Evolutionary conservation across 1,284 basidiomycete species (phyloP), one percentile per base, ranked within the genome.

Genomic region (Porodaedalea pini): DNA sequence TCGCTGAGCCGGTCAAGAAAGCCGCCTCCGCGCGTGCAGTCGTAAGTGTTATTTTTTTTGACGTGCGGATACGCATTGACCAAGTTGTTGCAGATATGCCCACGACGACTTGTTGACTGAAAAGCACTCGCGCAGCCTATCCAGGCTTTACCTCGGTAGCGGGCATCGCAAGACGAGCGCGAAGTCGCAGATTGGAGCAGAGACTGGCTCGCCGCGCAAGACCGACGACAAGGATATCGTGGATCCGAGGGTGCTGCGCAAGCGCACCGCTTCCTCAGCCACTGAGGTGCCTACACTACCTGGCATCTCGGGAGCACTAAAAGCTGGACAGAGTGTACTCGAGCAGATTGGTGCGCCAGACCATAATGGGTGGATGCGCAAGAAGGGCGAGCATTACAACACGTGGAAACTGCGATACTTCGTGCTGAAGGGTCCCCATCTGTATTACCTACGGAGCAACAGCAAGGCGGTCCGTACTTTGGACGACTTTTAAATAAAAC

Each of bases 391-490:
- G 56, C 79, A 88, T 59, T 98, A 98, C 73, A 94, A 92, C 67
- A 81, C 81, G 13, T 99, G 96, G 97, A 98, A 98, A 75, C 70
- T 81, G 65, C 79, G 96, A 48, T 99, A 92, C 74, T 92, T 97
- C 64, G 85, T 97, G n/a, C 82, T 99, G 68, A 97, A 98, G 73
- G 96, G 93, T 0, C 80, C 86, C 0, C 88, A 96, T 74, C 66
- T 98, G 54, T 98, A 98, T 69, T 90, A 87, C 67, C 70, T 97
- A 68, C 83, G 83, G 72, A 90, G 83, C 64, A 79, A 82, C 66
- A 88, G 69, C 69, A 77, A 82, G 66, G 66, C 79, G 68, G 92
- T 92, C 63, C 63, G 89, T 78, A 21, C 21, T 23, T 29, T 50
- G 45, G 11, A 60, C 51, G 41, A 6, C 29, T 57, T 37, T 11